These are phyloP conservation scores for Cercospora zeina DNA, from an alignment of 2,329 filamentous ascomycete genomes.

Conservation along the genomic window DNA sequence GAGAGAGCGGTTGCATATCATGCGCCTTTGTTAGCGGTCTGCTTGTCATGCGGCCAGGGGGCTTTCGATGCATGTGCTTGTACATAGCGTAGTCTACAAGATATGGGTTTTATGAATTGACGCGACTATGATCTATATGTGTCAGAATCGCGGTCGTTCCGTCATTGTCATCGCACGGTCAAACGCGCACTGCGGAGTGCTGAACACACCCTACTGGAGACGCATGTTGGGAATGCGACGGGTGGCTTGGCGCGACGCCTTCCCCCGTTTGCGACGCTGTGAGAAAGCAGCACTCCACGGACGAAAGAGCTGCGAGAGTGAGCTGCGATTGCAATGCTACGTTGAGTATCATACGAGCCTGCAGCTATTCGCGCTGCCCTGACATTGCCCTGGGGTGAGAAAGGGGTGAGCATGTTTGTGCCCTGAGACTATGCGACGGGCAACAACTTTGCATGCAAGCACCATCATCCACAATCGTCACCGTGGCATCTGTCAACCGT, in stretches of 20 bases:
- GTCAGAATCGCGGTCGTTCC: not conserved
- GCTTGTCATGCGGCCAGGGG: not conserved
- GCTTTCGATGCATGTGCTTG: not conserved
- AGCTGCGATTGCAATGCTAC: not conserved
- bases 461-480: no score
- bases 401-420: not conserved
- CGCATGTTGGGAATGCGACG: not conserved
- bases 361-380: not conserved
- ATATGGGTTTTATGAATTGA: not conserved
- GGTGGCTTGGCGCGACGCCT: not conserved
- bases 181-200: not conserved
- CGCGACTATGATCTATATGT: not conserved
- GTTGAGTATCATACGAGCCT: not conserved
- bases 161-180: not conserved
- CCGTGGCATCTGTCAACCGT: not conserved
- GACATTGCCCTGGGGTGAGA: not conserved
- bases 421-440: not conserved
- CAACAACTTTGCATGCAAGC: not conserved
- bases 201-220: not conserved
- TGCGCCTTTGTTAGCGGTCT: not conserved
- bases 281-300: not conserved
- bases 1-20: not conserved
- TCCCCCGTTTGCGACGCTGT: not conserved
- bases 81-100: not conserved
- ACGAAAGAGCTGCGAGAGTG: not conserved